Evolutionary conservation across 2,329 filamentous ascomycete genomes (phyloP).

Genomic region (Diaporthe sp.): DNA sequence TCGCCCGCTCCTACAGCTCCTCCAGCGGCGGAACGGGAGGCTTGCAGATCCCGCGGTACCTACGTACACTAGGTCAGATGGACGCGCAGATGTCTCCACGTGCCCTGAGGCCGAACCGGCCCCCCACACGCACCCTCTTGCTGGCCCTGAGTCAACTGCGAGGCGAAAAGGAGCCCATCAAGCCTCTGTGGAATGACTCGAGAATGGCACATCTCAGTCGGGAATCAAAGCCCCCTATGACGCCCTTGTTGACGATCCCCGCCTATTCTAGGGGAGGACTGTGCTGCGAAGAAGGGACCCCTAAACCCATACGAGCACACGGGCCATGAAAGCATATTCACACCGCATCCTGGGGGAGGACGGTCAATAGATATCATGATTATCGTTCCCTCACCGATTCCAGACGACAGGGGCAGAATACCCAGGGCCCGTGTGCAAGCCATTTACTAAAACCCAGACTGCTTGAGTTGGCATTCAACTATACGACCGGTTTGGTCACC

Average conservation of each 20-base stretch:
- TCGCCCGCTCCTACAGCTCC: constrained; percentile 12
- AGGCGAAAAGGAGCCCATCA: background rate
- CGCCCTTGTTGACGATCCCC: constrained; percentile 20
- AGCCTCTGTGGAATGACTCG: constrained; percentile 14
- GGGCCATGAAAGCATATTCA: constrained; percentile 15
- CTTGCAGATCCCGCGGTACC: constrained; percentile 21
- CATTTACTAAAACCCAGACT: background rate
- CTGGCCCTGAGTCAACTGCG: constrained; percentile 9
- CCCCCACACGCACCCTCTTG: background rate
- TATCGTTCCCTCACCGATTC: background rate
- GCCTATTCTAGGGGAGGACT: background rate
- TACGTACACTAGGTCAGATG: constrained; percentile 11
- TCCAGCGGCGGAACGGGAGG: constrained; percentile 22
- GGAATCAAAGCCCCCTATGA: constrained; percentile 23
- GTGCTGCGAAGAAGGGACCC: constrained; percentile 4
- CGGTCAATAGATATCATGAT: background rate
- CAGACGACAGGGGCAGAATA: background rate
- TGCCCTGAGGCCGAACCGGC: constrained; percentile 7
- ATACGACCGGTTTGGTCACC: background rate
- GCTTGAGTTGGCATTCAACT: background rate
- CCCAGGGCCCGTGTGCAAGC: background rate
- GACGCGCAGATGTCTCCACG: background rate
- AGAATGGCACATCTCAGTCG: background rate
- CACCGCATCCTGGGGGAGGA: background rate
- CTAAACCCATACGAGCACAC: constrained; percentile 21